A percentile compares a stretch with the other conserved stretches of the same genome.
These are phyloP conservation scores for Calocera cornea DNA, from an alignment of 768 basidiomycete genomes.

Conservation along the genomic window DNA sequence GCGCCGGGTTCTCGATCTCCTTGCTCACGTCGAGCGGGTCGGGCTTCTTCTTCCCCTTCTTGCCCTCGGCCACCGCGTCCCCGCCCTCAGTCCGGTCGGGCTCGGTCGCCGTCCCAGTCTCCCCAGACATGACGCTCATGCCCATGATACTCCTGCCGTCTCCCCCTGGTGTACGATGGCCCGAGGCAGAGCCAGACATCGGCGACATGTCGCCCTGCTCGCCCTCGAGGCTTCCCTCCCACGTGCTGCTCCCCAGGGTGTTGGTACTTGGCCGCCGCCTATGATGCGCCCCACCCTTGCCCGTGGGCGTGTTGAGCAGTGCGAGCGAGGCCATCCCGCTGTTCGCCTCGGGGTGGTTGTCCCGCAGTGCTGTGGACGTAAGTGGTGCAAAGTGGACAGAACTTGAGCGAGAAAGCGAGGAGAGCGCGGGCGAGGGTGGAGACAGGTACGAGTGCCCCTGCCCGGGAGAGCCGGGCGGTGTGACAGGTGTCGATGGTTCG, in stretches of 20 bases:
- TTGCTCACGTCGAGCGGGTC: not conserved
- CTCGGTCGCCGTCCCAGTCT: not conserved
- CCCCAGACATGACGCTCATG: not conserved
- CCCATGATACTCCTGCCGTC: not conserved
- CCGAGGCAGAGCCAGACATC: slow-evolving; percentile 18
- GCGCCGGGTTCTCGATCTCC: slow-evolving; percentile 42
- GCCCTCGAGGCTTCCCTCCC: slow-evolving; percentile 25
- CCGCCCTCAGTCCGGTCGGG: not conserved
- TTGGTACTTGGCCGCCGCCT: not conserved
- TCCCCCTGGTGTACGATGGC: not conserved
- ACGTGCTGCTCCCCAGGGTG: not conserved
- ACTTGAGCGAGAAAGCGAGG: not conserved
- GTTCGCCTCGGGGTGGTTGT: slow-evolving; percentile 26
- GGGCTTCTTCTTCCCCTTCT: not conserved
- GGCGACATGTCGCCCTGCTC: slow-evolving; percentile 23
- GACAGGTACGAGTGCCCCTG: not conserved
- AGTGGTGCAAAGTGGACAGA: slow-evolving; percentile 11
- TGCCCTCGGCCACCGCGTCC: not conserved
- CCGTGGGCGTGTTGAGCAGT: slow-evolving; percentile 7
- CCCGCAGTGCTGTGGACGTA: slow-evolving; percentile 13
- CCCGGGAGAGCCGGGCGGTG: not conserved
- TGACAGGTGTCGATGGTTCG: not conserved
- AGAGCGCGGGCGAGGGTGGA: slow-evolving; percentile 1
- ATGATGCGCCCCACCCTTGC: not conserved
- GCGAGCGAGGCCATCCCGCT: slow-evolving; percentile 12